Evolutionary conservation across 176 grass and related monocot species (phyloP).

Genomic region (Zoysia pacifica): DNA sequence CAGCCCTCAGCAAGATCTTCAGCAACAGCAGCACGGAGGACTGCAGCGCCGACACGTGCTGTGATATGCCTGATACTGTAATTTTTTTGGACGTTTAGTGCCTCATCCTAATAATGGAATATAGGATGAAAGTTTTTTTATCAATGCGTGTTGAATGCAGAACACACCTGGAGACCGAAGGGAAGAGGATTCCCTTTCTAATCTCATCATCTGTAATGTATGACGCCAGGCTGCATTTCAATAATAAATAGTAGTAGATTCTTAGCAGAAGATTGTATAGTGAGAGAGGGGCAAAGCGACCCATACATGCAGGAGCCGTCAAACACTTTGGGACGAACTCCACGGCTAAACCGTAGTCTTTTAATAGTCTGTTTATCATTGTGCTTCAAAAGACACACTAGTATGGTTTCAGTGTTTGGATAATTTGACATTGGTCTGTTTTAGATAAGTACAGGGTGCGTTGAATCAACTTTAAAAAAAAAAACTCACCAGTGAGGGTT

Average conservation of each 20-base stretch:
- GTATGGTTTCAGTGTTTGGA: not conserved
- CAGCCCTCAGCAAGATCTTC: slow-evolving; percentile 87
- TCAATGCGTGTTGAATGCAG: slow-evolving; percentile 6
- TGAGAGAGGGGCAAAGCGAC: not conserved
- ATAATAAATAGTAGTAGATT: not conserved
- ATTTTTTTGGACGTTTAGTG: slow-evolving; percentile 15
- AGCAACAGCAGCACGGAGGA: slow-evolving; percentile 57
- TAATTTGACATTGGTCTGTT: no score
- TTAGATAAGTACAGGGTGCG: not conserved
- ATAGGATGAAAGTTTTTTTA: not conserved
- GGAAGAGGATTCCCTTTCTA: slow-evolving; percentile 81
- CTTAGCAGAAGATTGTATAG: slow-evolving; percentile 8
- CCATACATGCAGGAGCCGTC: not conserved
- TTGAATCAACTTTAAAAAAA: no score
- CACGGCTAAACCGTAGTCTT: not conserved
- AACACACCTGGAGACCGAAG: slow-evolving; percentile 77
- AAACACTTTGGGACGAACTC: not conserved
- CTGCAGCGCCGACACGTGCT: slow-evolving; percentile 76
- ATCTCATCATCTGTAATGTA: slow-evolving; percentile 94
- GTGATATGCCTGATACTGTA: slow-evolving; percentile 95
- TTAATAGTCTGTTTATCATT: not conserved
- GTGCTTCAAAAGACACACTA: not conserved
- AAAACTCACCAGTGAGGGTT: no score
- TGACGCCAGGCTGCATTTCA: slow-evolving; percentile 73
- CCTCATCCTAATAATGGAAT: not conserved